Base-by-base conservation (phyloP, 345 rosid genomes). In the Brassica rapa region DNA sequence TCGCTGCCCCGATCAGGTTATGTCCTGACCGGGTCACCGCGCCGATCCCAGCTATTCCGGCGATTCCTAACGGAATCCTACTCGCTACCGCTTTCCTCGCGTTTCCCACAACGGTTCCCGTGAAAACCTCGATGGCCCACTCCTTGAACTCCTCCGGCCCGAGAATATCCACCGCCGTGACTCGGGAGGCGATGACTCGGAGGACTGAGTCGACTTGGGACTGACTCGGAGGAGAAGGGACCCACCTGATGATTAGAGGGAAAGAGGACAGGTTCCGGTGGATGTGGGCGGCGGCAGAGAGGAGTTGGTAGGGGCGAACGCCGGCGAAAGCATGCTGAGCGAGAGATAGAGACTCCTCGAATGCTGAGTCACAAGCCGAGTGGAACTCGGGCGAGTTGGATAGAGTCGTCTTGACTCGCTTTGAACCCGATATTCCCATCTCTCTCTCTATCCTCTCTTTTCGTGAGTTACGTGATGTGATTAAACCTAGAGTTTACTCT, bases 271-370 rank as follows among this genome's bases (percentile, higher is more conserved):
- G 86, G 51, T 82, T 49, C 62, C 84, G 77, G 82, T 90, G 90
- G 86, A 92, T 85, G 77, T 86, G 85, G 6, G 76, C 65, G 78
- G 92, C 85, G 82, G 98, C 96, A 35, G 90, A 68, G 39, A 73
- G 62, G 72, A 94, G 95, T 71, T 93, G 98, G 84, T 89, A 89
- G 0, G 90, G 90, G 70, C 87, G 85, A 76, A 92, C 90, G 15
- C 97, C 97, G 27, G 70, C 59, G 85, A 92, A 90, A 80, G 90
- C 91, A 80, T 82, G 92, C 56, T 92, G 91, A 12, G 93, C 81
- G 1, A 92, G 86, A 39, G 91, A 83, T 23, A 89, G 89, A 77
- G 95, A 93, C 83, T 87, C 85, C 2, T 66, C 29, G 84, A 81
- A 91, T 16, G 92, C 86, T 2, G 95, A 82, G 80, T 82, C 88